A percentile compares a stretch with the other conserved stretches of the same genome.
Conservation (phyloP, 495 filamentous ascomycete genomes). For the Hypoxylon intermedium region DNA sequence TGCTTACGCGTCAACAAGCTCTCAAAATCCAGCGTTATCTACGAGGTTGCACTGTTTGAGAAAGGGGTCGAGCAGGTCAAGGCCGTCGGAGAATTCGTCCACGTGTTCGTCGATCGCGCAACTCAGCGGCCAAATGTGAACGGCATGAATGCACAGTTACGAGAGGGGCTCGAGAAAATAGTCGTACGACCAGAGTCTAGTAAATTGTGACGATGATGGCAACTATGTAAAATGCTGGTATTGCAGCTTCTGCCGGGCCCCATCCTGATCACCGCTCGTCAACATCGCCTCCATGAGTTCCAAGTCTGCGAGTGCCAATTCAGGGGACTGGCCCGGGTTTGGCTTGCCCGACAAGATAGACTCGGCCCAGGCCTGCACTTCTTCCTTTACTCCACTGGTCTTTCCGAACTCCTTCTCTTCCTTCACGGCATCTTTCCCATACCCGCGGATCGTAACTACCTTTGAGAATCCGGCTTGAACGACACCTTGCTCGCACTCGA, state of each 20-base stretch:
- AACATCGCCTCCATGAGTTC: conserved; percentile 72
- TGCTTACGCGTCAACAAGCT: conserved; percentile 83
- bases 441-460: conserved; percentile 50
- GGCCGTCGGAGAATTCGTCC: conserved; percentile 85
- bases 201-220: conserved; percentile 30
- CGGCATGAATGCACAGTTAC: conserved; percentile 65
- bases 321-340: conserved; percentile 65
- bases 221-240: conserved; percentile 37
- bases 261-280: conserved; percentile 64
- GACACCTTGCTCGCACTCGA: conserved; percentile 61
- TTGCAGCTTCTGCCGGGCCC: conserved; percentile 51
- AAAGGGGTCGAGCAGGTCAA: conserved; percentile 74
- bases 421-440: conserved; percentile 49
- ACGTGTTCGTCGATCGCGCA: conserved; percentile 84
- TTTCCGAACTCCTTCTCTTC: conserved; percentile 63
- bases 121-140: conserved; percentile 67
- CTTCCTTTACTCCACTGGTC: conserved; percentile 66
- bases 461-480: conserved; percentile 52
- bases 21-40: conserved; percentile 87
- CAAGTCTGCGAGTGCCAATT: conserved; percentile 73
- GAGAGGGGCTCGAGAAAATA: conserved; percentile 60
- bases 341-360: conserved; percentile 56
- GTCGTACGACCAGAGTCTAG: conserved; percentile 23
- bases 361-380: conserved; percentile 71
- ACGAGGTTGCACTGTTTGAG: conserved; percentile 89